phyloP scores from a whole-genome alignment of 805 yeast species.

The Sugiyamaella chiloensis region DNA sequence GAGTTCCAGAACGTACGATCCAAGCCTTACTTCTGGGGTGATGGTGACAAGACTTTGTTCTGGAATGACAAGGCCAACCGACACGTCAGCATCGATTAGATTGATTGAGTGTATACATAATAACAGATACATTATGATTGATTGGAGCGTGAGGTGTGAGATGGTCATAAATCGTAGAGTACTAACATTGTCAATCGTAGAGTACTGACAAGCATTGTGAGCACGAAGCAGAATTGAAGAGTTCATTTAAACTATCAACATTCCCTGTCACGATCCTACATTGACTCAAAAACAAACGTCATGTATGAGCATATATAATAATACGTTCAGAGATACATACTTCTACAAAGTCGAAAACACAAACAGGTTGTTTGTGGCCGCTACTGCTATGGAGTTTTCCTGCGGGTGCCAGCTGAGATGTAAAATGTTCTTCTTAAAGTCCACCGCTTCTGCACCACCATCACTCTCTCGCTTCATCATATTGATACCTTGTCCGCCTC shows the following conservation, averaged over 20 bases:
- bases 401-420: constrained; percentile 98
- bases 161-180: too few species aligned
- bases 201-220: too few species aligned
- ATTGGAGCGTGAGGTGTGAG: too few species aligned
- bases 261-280: too few species aligned
- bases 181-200: too few species aligned
- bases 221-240: too few species aligned
- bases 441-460: constrained; percentile 60
- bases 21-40: constrained; percentile 96
- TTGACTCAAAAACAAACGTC: too few species aligned
- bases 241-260: too few species aligned
- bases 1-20: constrained; percentile 88
- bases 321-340: too few species aligned
- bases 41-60: constrained; percentile 95
- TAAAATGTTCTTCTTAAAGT: constrained; percentile 89
- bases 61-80: constrained; percentile 94
- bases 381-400: constrained; percentile 95
- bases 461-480: constrained; percentile 64
- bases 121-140: too few species aligned
- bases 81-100: constrained; percentile 40
- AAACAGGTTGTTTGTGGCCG: constrained; percentile 85
- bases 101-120: too few species aligned
- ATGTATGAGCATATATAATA: too few species aligned
- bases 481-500: constrained; percentile 26
- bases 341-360: constrained; percentile 35